Conservation (phyloP, 2,329 filamentous ascomycete genomes). For the Plectosphaerella plurivora region DNA sequence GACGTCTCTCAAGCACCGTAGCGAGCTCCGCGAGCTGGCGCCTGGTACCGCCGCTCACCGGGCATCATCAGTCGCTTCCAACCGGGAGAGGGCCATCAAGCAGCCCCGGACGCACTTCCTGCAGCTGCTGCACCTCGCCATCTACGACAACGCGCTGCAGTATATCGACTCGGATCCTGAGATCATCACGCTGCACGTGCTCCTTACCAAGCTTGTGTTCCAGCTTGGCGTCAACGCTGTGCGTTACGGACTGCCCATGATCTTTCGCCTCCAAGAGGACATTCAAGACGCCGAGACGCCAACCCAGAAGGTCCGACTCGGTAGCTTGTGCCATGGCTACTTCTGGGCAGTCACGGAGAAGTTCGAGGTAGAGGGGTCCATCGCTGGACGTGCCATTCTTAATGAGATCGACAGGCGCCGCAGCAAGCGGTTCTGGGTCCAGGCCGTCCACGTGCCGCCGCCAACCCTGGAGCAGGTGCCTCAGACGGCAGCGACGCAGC, state of each 20-base stretch:
- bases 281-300: conserved; percentile 63
- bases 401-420: conserved; percentile 73
- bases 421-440: conserved; percentile 73
- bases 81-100: conserved; percentile 49
- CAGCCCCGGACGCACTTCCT: conserved; percentile 66
- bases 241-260: conserved; percentile 78
- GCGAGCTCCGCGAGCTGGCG: conserved; percentile 12
- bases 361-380: conserved; percentile 69
- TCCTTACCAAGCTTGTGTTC: conserved; percentile 69
- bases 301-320: conserved; percentile 70
- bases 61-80: conserved; percentile 64
- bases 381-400: conserved; percentile 65
- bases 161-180: conserved; percentile 68
- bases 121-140: conserved; percentile 74
- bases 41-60: conserved; percentile 49
- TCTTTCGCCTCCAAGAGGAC: conserved; percentile 83
- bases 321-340: conserved; percentile 84
- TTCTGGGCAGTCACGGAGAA: conserved; percentile 75
- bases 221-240: conserved; percentile 79
- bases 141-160: conserved; percentile 85
- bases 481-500: conserved; percentile 17
- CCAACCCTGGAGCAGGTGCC: conserved; percentile 56
- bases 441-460: conserved; percentile 68
- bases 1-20: neutral
- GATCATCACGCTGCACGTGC: conserved; percentile 69